Base-by-base conservation (phyloP, 129 eudicot species). In the Tagetes patula region DNA sequence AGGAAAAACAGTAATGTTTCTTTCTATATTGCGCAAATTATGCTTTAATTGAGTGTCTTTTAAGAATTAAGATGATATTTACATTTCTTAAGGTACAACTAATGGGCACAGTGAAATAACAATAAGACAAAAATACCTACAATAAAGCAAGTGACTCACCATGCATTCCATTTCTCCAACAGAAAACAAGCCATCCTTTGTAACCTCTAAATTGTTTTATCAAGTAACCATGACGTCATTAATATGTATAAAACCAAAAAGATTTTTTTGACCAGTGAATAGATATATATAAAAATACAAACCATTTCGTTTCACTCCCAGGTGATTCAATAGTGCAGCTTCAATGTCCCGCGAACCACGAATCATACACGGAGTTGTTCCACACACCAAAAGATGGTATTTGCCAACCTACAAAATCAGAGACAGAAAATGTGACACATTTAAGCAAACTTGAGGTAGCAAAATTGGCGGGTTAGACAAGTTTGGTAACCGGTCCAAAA, bases 151-250 rank as follows among this genome's bases (percentile, higher is more conserved):
- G 48, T 54, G 40, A 79, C 92, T 83, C 52, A 95, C 99, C 99
- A 95, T 95, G 87, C 99, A 95, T 75, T 95, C 99, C 99, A 95
- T 95, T 87, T 95, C 99, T 80, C 99, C 99, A 77, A 95, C 99
- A 80, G 99, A 95, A 83, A 95, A 95, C 76, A 95, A 77, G 73
- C 99, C 99, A 72, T 95, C 99, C 71, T 91, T 95, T 53, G 97
- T 95, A 67, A 95, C 91, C 81, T 95, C 99, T 95, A 93, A 82
- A 76, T 38, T 74, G 64, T n/a, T 48, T 12, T 34, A 70, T 71
- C 53, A 74, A 70, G 12, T 38, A 48, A 48, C 54, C 59, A 72
- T 70, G 69, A 12, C 73, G 59, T 49, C 61, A 54, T 55, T 69
- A 59, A 49, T 60, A 62, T n/a, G 67, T 64, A 76, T 45, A 27